Evolutionary conservation across 331 rosid genomes (phyloP), one percentile per base, ranked within the genome.

Genomic region (Erythrophleum ivorense): DNA sequence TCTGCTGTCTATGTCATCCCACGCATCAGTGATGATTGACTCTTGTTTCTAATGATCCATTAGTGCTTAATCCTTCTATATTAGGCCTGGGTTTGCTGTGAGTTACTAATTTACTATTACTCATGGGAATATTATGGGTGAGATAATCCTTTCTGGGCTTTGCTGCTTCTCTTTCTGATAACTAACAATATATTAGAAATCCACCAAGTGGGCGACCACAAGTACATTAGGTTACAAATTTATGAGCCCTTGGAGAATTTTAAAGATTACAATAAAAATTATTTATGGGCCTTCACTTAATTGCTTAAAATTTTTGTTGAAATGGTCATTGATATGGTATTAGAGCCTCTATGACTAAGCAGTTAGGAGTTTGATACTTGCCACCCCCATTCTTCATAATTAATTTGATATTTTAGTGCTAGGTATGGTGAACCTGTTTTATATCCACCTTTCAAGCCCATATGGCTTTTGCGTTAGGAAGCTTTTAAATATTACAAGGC

Each of bases 271-370:
- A 36, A 64, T 34, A 34, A 64, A 14, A 64, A 64, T 34, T 64
- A 64, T 34, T 33, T 29, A 15, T 34, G 12, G 38, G 24, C 70
- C 46, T 34, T 12, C 15, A 64, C 70, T 34, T 7, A 34, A 16
- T 5, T 15, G 24, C 46, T 6, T 34, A 15, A 4, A 6, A 11
- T 34, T 43, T 43, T 64, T 24, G 46, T 34, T 34, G 11, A 64
- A 64, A 64, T 64, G 46, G 70, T 64, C 46, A 64, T 64, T 12
- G 19, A 34, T 45, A 63, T 33, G 69, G 69, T 63, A 63, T 63
- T 14, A 6, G 45, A 14, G 21, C 41, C 43, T 6, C 43, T 63
- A 63, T 13, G 9, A 31, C 9, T 19, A 40, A 34, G 10, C 43
- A 5, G 69, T 63, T 19, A 5, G 45, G 21, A 33, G 69, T 63